Conservation (phyloP, 352 stramenopile genomes). For the Pythium phragmitis region DNA sequence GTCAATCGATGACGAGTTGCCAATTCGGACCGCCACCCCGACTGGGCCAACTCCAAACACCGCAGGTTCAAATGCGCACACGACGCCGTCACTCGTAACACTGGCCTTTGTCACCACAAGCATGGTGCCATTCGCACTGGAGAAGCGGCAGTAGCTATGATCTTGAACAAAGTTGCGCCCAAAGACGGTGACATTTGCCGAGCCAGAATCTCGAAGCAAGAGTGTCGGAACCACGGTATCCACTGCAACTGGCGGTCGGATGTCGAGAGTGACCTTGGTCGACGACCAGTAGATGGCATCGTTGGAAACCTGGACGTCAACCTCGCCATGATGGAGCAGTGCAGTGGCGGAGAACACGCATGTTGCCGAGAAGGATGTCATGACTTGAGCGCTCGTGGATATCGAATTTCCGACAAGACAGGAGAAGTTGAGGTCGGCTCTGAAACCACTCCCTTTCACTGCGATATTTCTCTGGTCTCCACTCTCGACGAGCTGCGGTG, state of each 20-base stretch:
- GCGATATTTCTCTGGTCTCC: not conserved
- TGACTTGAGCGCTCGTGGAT: not conserved
- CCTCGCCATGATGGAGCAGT: not conserved
- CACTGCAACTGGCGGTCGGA: slow-evolving; percentile 11
- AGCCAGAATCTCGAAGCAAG: not conserved
- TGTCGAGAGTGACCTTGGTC: not conserved
- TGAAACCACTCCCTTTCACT: slow-evolving; percentile 16
- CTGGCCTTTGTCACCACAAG: not conserved
- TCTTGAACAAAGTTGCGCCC: slow-evolving; percentile 20
- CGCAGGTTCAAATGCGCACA: slow-evolving; percentile 7
- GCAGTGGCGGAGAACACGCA: not conserved
- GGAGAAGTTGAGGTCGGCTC: slow-evolving; percentile 9
- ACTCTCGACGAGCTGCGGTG: slow-evolving; percentile 3
- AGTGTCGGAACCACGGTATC: slow-evolving; percentile 11
- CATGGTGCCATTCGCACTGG: not conserved
- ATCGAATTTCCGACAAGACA: slow-evolving; percentile 8
- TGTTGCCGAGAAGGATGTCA: not conserved
- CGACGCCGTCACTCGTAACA: not conserved
- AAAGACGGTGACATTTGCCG: slow-evolving; percentile 10
- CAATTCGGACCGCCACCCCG: not conserved
- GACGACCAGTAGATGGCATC: slow-evolving; percentile 22
- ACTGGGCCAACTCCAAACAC: not conserved
- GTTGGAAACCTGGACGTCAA: slow-evolving; percentile 21
- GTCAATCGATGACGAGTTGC: not conserved
- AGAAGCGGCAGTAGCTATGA: slow-evolving; percentile 17